phyloP scores from a whole-genome alignment of 306 rosid genomes.

The Medicago truncatula region DNA sequence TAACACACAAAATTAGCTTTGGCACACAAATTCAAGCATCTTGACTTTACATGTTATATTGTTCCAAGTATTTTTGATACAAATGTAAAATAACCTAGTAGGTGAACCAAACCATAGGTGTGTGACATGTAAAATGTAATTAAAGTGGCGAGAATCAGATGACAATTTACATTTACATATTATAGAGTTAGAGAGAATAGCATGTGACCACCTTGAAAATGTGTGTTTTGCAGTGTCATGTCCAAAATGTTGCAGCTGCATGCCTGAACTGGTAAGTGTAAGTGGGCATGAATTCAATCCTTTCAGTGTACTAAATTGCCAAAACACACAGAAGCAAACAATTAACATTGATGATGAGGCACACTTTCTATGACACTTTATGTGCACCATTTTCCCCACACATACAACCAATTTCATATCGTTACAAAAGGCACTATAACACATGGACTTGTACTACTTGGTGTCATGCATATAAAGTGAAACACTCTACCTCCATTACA shows the following conservation, averaged over 20 bases:
- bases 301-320: background rate
- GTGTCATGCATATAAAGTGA: background rate
- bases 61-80: background rate
- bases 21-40: background rate
- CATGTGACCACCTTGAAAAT: constrained; percentile 48
- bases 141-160: background rate
- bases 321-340: background rate
- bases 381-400: background rate
- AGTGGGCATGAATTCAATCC: background rate
- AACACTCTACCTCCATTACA: background rate
- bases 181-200: background rate
- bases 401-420: background rate
- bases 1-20: background rate
- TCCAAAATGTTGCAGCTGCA: background rate
- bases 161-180: constrained; percentile 2
- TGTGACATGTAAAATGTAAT: background rate
- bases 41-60: background rate
- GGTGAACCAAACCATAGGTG: background rate
- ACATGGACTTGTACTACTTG: background rate
- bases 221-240: constrained; percentile 17
- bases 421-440: background rate
- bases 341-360: background rate
- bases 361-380: background rate
- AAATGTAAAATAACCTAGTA: background rate
- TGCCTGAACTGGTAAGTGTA: background rate